These are phyloP conservation scores for Leucocoprinus birnbaumii DNA, from an alignment of 768 basidiomycete genomes.

Conservation along the genomic window DNA sequence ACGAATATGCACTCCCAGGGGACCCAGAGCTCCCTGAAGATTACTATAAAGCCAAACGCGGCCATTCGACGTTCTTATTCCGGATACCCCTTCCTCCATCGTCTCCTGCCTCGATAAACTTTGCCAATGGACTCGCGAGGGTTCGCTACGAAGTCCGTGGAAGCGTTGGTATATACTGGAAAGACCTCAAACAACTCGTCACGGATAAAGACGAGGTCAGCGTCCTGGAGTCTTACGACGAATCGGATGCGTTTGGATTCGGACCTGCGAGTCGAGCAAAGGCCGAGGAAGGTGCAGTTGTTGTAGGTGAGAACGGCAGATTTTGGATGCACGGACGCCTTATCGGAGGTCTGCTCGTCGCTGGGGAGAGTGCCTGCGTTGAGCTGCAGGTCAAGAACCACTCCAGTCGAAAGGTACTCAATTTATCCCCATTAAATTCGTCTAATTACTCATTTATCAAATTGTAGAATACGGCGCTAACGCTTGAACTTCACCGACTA, in stretches of 20 bases:
- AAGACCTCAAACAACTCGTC: constrained; percentile 68
- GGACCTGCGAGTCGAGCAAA: constrained; percentile 11
- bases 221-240: constrained; percentile 55
- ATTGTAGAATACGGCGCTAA: constrained; percentile 63
- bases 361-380: constrained; percentile 69
- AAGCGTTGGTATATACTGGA: constrained; percentile 72
- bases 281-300: constrained; percentile 51
- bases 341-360: constrained; percentile 58
- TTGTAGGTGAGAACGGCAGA: constrained; percentile 76
- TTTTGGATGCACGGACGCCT: constrained; percentile 73
- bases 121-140: constrained; percentile 65
- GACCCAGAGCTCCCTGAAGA: constrained; percentile 59
- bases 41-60: constrained; percentile 73
- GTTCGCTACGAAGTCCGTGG: constrained; percentile 75
- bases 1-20: constrained; percentile 54
- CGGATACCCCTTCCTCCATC: constrained; percentile 67
- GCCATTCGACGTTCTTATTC: constrained; percentile 77
- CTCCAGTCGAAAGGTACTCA: constrained; percentile 67
- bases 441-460: constrained; percentile 9
- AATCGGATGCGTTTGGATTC: constrained; percentile 31
- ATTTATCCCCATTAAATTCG: constrained; percentile 7
- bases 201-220: constrained; percentile 58
- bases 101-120: constrained; percentile 68
- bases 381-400: constrained; percentile 83
- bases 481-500: constrained; percentile 56